Conservation (phyloP, 176 grass and related monocot genomes). For the Ensete glaucum region DNA sequence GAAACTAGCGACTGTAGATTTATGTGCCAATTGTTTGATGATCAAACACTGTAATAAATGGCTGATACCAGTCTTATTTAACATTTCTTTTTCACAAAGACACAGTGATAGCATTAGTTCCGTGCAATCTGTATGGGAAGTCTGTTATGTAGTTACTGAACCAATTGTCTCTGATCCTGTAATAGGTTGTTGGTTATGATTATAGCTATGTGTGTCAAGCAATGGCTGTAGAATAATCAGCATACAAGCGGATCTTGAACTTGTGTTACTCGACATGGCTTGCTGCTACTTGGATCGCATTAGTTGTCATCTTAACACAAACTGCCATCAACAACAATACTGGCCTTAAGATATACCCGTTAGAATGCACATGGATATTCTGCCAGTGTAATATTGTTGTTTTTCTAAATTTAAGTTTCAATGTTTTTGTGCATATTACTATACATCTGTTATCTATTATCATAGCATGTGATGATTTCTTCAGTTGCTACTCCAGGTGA, state of each 20-base stretch:
- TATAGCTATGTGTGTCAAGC: background rate
- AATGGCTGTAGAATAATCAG: background rate
- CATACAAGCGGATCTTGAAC: background rate
- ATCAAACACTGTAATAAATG: background rate
- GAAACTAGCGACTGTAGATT: background rate
- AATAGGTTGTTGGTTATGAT: background rate
- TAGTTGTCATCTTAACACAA: background rate
- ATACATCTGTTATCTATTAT: conserved; percentile 4
- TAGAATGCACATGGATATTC: background rate
- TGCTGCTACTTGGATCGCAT: background rate
- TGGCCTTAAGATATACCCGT: background rate
- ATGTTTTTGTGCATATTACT: background rate
- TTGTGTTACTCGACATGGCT: background rate
- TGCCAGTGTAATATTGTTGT: background rate
- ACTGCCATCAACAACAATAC: background rate
- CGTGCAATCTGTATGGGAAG: background rate
- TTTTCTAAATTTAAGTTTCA: background rate
- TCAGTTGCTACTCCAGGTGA: conserved; percentile 50
- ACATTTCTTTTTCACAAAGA: background rate
- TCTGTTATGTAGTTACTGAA: background rate
- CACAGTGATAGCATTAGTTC: background rate
- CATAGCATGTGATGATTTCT: conserved; percentile 15
- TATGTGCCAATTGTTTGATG: background rate
- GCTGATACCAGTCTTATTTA: background rate
- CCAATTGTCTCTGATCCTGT: too few species aligned